These are phyloP conservation scores for Trametes elegans DNA, from an alignment of 768 basidiomycete genomes.

Conservation along the genomic window DNA sequence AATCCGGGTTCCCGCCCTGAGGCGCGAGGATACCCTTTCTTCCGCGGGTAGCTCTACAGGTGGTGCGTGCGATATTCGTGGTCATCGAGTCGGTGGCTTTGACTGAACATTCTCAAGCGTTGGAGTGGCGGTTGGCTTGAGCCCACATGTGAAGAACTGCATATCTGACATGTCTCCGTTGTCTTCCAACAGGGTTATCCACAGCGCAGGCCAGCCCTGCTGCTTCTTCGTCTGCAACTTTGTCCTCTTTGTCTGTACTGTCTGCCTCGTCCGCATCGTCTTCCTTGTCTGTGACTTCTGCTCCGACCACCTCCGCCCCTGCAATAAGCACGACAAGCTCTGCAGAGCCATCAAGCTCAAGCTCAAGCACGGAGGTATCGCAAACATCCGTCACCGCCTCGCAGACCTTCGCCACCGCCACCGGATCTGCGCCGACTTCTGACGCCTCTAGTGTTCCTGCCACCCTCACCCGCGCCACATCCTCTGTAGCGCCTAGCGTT, in stretches of 20 bases:
- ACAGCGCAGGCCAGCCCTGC: slow-evolving; percentile 20
- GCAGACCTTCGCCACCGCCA: too few relatives aligned
- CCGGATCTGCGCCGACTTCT: neutral
- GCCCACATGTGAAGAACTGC: neutral
- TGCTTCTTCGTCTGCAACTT: slow-evolving; percentile 14
- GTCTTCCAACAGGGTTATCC: neutral
- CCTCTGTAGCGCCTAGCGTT: neutral
- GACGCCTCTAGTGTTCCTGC: neutral
- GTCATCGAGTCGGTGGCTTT: neutral
- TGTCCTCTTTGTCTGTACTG: neutral
- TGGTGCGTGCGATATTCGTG: slow-evolving; percentile 1
- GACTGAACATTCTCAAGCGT: neutral
- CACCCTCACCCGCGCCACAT: neutral
- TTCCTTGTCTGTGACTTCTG: too few relatives aligned
- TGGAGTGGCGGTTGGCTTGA: neutral
- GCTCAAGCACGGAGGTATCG: too few relatives aligned
- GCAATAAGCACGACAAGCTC: too few relatives aligned
- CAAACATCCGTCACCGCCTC: too few relatives aligned
- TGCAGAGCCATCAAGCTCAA: neutral
- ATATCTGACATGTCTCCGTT: neutral
- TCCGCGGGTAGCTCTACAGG: slow-evolving; percentile 13
- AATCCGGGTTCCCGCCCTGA: slow-evolving; percentile 15
- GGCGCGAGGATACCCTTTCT: slow-evolving; percentile 15
- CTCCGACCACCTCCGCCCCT: neutral
- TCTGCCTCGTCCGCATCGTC: neutral